Evolutionary conservation across 495 filamentous ascomycete genomes (phyloP).

Genomic region (Clohesyomyces aquaticus): DNA sequence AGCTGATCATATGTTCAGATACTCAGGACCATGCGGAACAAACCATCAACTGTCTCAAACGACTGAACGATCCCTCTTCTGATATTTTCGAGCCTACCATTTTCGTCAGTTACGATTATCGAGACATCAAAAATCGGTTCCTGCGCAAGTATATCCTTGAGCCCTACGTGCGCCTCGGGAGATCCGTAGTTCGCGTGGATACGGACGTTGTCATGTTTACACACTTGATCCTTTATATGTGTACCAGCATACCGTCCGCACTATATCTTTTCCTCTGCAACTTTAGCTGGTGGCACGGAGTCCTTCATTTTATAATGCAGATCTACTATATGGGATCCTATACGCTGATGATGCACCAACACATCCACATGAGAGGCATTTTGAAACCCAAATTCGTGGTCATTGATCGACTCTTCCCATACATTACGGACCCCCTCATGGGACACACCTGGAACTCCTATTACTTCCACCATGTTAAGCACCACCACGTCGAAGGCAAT

Average conservation of each 20-base stretch:
- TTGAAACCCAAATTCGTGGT: slow-evolving; percentile 53
- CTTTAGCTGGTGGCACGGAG: slow-evolving; percentile 68
- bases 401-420: slow-evolving; percentile 70
- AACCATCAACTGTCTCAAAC: slow-evolving; percentile 45
- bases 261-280: slow-evolving; percentile 62
- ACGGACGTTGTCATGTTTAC: slow-evolving; percentile 78
- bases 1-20: too few relatives aligned
- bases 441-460: slow-evolving; percentile 85
- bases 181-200: slow-evolving; percentile 58
- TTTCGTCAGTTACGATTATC: slow-evolving; percentile 55
- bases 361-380: slow-evolving; percentile 77
- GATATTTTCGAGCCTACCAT: slow-evolving; percentile 59
- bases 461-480: slow-evolving; percentile 83
- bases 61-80: slow-evolving; percentile 57
- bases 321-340: slow-evolving; percentile 69
- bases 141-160: slow-evolving; percentile 57
- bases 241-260: slow-evolving; percentile 69
- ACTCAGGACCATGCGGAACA: slow-evolving; percentile 10
- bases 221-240: slow-evolving; percentile 72
- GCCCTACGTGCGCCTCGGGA: slow-evolving; percentile 61
- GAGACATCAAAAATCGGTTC: slow-evolving; percentile 42
- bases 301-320: slow-evolving; percentile 65
- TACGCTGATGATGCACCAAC: slow-evolving; percentile 81
- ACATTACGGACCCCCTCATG: slow-evolving; percentile 74
- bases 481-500: slow-evolving; percentile 82